A percentile compares a stretch with the other conserved stretches of the same genome.
Conservation (phyloP, 2,329 filamentous ascomycete genomes). For the Sporothrix variecibatus region DNA sequence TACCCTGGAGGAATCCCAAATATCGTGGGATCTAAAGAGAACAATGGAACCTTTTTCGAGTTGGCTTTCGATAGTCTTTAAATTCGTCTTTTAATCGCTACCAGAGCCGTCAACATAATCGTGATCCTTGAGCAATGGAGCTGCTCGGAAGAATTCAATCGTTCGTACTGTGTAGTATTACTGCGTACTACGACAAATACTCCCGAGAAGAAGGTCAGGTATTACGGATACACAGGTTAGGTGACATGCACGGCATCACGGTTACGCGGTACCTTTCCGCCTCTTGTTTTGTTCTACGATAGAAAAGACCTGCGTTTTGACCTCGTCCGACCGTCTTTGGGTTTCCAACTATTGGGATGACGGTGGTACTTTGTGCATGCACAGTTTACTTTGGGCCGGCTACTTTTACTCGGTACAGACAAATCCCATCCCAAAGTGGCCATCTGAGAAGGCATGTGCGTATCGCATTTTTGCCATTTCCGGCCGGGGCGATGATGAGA, state of each 20-base stretch:
- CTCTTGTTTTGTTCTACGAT: background rate
- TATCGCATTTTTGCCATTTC: background rate
- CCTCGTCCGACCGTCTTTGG: constrained; percentile 4
- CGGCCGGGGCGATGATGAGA: background rate
- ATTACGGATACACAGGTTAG: background rate
- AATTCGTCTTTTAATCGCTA: background rate
- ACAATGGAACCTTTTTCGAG: background rate
- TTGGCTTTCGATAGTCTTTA: background rate
- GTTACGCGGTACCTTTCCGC: background rate
- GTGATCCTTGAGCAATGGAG: background rate
- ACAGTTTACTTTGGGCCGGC: background rate
- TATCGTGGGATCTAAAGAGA: background rate
- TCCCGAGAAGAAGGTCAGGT: no score
- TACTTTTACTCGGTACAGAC: background rate
- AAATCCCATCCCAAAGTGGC: background rate
- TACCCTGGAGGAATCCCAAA: background rate
- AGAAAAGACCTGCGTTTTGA: background rate
- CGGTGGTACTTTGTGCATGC: background rate
- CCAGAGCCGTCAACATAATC: background rate
- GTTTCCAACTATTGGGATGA: background rate
- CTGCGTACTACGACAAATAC: no score
- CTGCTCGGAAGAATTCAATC: background rate
- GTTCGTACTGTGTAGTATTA: no score
- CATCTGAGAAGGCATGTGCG: background rate
- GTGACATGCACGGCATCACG: background rate